Base-by-base conservation (phyloP, 129 eudicot genomes). In the Sambucus nigra region DNA sequence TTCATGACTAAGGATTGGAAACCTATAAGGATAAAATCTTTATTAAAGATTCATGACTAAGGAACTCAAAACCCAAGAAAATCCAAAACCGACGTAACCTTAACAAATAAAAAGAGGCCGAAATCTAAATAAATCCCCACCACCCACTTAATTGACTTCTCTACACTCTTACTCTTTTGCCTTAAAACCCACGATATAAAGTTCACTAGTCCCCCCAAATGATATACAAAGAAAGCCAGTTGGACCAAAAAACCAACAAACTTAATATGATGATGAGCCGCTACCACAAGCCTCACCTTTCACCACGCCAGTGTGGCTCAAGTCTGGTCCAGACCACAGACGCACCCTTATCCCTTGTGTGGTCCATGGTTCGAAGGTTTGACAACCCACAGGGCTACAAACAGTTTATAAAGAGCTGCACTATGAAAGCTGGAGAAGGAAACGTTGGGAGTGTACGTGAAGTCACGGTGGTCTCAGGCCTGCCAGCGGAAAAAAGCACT, bases 351-450 rank as follows among this genome's bases (percentile, higher is more conserved):
- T 39, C 69, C 12, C 28, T 67, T 4, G 83, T 76, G 2, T 76
- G 78, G 83, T 76, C 83, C 24, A 3, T 71, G 35, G 65, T 67
- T 1, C 66, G 83, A 0, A 60, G 56, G 17, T 76, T 76, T 51
- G 67, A 71, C 61, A 32, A 63, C 50, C 83, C 83, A 9, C 65
- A 76, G 22, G 71, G 67, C 46, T 76, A 76, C 64, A 76, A 67
- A 47, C 49, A 2, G 25, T 71, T 76, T 25, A 35, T 71, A 0
- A 66, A 38, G 49, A 33, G 56, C 41, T 66, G 71, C 57, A 53
- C 65, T 17, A 40, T 61, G 47, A 42, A 13, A 5, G 13, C 38
- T n/a, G 73, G 73, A 2, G 55, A 48, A 51, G 66, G 69, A 6
- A 53, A 47, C 16, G 60, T 53, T 3, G 83, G 79, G 6, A 65